These are phyloP conservation scores for Astrephomene gubernaculifera DNA, from an alignment of 139 green algal genomes.

Conservation along the genomic window DNA sequence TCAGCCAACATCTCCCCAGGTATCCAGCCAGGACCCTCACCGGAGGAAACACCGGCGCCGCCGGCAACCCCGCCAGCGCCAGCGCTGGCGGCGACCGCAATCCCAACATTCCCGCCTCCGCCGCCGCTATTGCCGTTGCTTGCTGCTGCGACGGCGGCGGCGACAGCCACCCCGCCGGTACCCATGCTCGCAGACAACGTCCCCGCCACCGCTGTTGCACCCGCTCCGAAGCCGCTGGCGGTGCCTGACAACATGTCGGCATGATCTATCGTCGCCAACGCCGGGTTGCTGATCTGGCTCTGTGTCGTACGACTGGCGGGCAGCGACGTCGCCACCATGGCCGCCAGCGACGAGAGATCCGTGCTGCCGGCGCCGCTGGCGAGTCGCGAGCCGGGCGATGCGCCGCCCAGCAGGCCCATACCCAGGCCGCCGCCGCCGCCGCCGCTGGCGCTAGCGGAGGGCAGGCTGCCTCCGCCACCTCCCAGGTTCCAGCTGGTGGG, in stretches of 20 bases:
- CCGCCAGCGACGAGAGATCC: background rate
- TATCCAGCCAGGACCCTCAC: background rate
- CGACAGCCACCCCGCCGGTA: too few species aligned
- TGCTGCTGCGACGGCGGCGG: background rate
- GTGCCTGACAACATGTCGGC: background rate
- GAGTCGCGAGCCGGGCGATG: background rate
- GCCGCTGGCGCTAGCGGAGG: background rate
- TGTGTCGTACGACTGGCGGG: background rate
- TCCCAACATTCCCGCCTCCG: background rate
- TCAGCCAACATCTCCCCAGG: slow-evolving; percentile 24
- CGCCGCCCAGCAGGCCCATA: background rate
- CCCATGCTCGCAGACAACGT: too few species aligned
- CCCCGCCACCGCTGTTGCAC: background rate
- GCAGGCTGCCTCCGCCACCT: background rate
- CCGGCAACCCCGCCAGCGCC: background rate
- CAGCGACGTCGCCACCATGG: slow-evolving; percentile 17
- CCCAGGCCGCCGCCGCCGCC: background rate
- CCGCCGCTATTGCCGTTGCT: background rate
- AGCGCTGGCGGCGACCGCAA: background rate
- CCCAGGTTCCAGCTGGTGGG: background rate
- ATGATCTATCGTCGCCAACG: background rate
- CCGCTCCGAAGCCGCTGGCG: background rate
- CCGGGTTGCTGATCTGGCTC: background rate
- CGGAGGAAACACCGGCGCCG: background rate
- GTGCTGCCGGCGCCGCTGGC: too few species aligned